A percentile compares a stretch with the other conserved stretches of the same genome.
phyloP scores from a whole-genome alignment of 2,329 filamentous ascomycete genomes.

The Scedosporium aurantiacum region DNA sequence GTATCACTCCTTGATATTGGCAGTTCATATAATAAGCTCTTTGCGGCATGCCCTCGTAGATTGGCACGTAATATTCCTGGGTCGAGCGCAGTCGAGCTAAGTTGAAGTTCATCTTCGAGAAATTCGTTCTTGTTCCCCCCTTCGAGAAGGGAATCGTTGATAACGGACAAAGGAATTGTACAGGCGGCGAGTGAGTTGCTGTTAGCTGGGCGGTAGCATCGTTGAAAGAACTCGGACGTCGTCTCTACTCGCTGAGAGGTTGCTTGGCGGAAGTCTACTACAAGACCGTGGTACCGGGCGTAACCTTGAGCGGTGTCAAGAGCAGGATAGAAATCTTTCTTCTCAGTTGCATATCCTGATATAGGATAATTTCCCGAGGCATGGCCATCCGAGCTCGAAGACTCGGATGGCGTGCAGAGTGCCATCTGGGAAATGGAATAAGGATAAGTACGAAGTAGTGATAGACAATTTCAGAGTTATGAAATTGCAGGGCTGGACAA shows the following conservation, averaged over 20 bases:
- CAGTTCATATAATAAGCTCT: not conserved
- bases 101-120: not conserved
- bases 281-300: conserved; percentile 4
- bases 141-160: not conserved
- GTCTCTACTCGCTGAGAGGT: not conserved
- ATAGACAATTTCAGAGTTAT: no score
- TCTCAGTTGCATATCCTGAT: not conserved
- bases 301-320: conserved; percentile 4
- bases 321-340: not conserved
- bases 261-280: not conserved
- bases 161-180: not conserved
- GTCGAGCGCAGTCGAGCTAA: not conserved
- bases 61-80: not conserved
- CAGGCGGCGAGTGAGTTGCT: not conserved
- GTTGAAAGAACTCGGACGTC: not conserved
- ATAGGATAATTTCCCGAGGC: not conserved
- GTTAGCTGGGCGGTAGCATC: not conserved
- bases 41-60: not conserved
- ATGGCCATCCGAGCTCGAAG: no score
- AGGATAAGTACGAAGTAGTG: no score
- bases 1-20: not conserved
- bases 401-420: no score
- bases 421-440: no score
- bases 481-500: no score
- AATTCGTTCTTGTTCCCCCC: not conserved